Evolutionary conservation across 23 red algal species (phyloP), one percentile per base, ranked within the genome.

Genomic region (Gracilaria domingensis): DNA sequence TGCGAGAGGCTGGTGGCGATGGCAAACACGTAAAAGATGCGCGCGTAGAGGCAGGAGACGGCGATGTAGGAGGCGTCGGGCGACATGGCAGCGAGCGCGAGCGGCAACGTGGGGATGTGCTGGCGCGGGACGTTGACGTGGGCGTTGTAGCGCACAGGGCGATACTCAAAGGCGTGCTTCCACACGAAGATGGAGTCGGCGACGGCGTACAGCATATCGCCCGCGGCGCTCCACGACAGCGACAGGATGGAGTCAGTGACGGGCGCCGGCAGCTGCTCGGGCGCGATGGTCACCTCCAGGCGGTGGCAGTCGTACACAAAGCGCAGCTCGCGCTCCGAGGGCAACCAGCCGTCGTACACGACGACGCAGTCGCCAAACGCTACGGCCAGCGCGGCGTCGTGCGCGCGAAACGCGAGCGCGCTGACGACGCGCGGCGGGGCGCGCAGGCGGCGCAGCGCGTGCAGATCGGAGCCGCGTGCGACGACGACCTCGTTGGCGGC

Each of bases 401-500:
- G 72, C 35, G 79, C 56, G 7, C 94, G 88, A 81, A 85, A 92
- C 12, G 79, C 81, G 23, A 96, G 13, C 12, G 87, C 94, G 1
- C 48, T 80, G 29, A 91, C 94, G 0, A 0, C 9, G 11, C 23
- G 32, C 9, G 36, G 69, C 29, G 94, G 94, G 11, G 51, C 26
- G 12, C 76, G 55, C 72, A 96, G 55, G 8, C 75, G 66, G 21
- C 65, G 75, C 40, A 96, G 25, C 23, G 80, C 75, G 56, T 80
- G 21, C n/a, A 96, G 86, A 84, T 96, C 87, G 38, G 85, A 83
- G 26, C 61, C 94, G 21, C 81, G 85, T 48, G 86, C 94, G 24
- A 96, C 77, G 44, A 96, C 87, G 30, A 85, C 80, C 25, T 79
- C 48, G 29, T 85, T 74, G 44, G 71, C 87, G 30, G 81, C 87